Evolutionary conservation across 371 early-diverging fungal genomes (phyloP), one percentile per base, ranked within the genome.

Genomic region (Neoconidiobolus thromboides): DNA sequence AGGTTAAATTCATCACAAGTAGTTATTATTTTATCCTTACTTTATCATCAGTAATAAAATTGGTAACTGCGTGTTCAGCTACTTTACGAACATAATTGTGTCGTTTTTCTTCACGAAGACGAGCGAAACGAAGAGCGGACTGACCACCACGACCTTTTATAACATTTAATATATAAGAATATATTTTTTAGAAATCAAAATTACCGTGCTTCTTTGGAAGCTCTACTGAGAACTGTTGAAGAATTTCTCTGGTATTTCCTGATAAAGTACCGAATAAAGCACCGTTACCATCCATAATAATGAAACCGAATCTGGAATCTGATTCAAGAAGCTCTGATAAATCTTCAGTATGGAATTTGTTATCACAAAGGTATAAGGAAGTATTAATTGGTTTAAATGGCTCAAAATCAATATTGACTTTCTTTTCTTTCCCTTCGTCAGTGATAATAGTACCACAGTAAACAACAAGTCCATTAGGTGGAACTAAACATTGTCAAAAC

Each of bases 311-410:
- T 69, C 88, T 90, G 69, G 86, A 79, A 79, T 99, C 98, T 42
- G 87, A 80, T 68, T 99, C 98, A 57, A 99, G 78, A 61, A 96
- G 74, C 69, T 92, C 92, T 6, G 84, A 74, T 40, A 96, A 73
- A 5, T 93, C 90, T 66, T 98, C 96, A 1, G 96, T 95, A 68
- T 99, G 99, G 83, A 99, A 99, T 73, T 94, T 94, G 81, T 97
- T 98, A 76, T 99, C 99, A 74, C 99, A 99, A 65, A 97, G 80
- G 72, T 99, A 99, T 58, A 99, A 75, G 6, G 94, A 94, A 43
- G 98, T 98, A 81, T 99, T 99, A 78, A 99, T 91, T 58, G 99
- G 96, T 75, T 97, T 98, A 76, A 98, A 91, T 2, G 99, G 99
- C 73, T 97, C 98, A 69, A 99, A 93, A 69, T 94, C 98, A 61